phyloP scores from a whole-genome alignment of 805 yeast species.

The Torulaspora quercuum region DNA sequence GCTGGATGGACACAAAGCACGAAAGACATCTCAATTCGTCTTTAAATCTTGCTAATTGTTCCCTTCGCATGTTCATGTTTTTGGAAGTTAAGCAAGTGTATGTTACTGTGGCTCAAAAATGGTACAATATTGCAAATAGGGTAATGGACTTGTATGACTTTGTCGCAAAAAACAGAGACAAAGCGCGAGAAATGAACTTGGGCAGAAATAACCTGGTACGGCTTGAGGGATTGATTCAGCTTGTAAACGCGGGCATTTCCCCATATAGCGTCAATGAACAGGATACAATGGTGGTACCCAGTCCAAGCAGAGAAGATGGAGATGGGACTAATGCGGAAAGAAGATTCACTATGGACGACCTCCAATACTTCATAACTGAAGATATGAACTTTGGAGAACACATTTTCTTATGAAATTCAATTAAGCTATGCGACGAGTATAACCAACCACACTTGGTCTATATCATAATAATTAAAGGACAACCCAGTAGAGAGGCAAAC shows the following conservation, averaged over 20 bases:
- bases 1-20: conserved; percentile 15
- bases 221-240: conserved; percentile 2
- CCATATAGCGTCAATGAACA: background rate
- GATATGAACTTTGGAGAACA: too few species aligned
- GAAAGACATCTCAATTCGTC: background rate
- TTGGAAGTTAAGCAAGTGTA: conserved; percentile 1
- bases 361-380: too few species aligned
- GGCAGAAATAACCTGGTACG: conserved; percentile 6
- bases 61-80: conserved; percentile 1
- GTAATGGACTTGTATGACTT: conserved; percentile 7
- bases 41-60: conserved; percentile 5
- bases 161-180: conserved; percentile 5
- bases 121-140: conserved; percentile 4
- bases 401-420: too few species aligned
- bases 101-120: conserved; percentile 5
- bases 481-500: too few species aligned
- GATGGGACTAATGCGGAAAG: background rate
- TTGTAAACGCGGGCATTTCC: conserved; percentile 1
- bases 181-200: conserved; percentile 2
- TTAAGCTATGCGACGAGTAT: too few species aligned
- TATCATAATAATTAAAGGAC: too few species aligned
- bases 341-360: too few species aligned
- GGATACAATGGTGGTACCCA: background rate
- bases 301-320: background rate
- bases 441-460: too few species aligned